These are phyloP conservation scores for Paralagenidium karlingii DNA, from an alignment of 352 stramenopile genomes.

Conservation along the genomic window DNA sequence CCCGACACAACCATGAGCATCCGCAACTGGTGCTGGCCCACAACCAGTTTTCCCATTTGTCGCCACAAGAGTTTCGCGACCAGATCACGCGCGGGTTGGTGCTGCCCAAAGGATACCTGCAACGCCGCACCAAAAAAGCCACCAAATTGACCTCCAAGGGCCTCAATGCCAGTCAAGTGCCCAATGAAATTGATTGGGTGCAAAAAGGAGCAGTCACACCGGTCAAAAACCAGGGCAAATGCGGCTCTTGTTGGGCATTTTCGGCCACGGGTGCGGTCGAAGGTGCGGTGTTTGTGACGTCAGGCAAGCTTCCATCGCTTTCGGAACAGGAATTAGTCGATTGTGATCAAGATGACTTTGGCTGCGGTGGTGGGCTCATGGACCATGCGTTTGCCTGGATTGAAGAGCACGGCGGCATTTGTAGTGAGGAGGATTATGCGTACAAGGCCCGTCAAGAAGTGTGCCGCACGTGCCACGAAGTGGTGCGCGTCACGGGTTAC, in stretches of 20 bases:
- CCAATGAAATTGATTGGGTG: slow-evolving; percentile 90
- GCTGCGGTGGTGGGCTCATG: slow-evolving; percentile 96
- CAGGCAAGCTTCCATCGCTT: slow-evolving; percentile 81
- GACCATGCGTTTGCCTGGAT: slow-evolving; percentile 96
- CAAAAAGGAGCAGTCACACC: slow-evolving; percentile 88
- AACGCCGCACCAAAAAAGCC: slow-evolving; percentile 20
- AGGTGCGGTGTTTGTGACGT: slow-evolving; percentile 91
- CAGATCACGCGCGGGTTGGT: slow-evolving; percentile 46
- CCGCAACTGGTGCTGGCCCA: slow-evolving; percentile 81
- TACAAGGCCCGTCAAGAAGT: slow-evolving; percentile 77
- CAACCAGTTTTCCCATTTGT: slow-evolving; percentile 93
- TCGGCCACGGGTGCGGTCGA: slow-evolving; percentile 96
- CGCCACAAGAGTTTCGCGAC: slow-evolving; percentile 89
- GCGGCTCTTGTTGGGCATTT: slow-evolving; percentile 96
- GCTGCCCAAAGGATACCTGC: slow-evolving; percentile 39
- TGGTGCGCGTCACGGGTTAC: slow-evolving; percentile 81
- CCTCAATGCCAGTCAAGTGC: slow-evolving; percentile 32
- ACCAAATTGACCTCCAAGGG: neutral
- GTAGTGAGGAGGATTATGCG: slow-evolving; percentile 91
- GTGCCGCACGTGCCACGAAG: slow-evolving; percentile 70
- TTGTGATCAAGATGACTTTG: slow-evolving; percentile 93
- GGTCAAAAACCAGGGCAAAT: slow-evolving; percentile 96
- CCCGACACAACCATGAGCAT: slow-evolving; percentile 72
- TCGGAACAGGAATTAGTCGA: slow-evolving; percentile 98
- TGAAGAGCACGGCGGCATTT: slow-evolving; percentile 86